phyloP scores from a whole-genome alignment of 2,329 filamentous ascomycete species.

The Trichoderma sp. region DNA sequence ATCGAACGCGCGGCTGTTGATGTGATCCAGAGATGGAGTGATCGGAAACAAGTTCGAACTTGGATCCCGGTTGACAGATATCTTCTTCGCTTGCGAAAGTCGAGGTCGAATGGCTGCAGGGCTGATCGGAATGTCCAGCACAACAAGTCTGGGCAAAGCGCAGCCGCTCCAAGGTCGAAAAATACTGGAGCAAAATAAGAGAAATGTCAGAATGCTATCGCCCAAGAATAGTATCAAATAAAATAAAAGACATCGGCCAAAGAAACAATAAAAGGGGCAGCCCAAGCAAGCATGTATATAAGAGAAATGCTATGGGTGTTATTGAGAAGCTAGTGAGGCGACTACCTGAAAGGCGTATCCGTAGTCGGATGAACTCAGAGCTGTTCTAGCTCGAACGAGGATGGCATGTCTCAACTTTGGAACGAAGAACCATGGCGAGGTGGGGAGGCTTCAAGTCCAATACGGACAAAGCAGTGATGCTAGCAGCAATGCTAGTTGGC shows the following conservation, averaged over 20 bases:
- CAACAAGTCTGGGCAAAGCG: constrained; percentile 58
- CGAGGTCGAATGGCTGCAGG: constrained; percentile 29
- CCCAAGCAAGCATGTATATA: constrained; percentile 7
- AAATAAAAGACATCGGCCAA: background rate
- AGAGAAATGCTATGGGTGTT: background rate
- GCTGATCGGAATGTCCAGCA: constrained; percentile 35
- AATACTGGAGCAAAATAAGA: constrained; percentile 55
- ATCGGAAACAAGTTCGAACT: background rate
- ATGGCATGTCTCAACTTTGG: constrained; percentile 44
- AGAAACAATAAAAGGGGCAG: constrained; percentile 8
- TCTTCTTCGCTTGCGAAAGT: constrained; percentile 21
- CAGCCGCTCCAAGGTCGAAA: constrained; percentile 70
- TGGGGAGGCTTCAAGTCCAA: constrained; percentile 23
- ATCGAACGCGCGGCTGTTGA: constrained; percentile 8
- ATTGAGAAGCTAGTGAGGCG: background rate
- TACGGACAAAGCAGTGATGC: constrained; percentile 4
- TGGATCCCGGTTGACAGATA: background rate
- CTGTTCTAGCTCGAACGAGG: constrained; percentile 30
- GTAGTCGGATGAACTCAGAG: background rate
- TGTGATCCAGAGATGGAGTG: background rate
- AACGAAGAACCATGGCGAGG: constrained; percentile 33
- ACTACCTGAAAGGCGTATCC: constrained; percentile 14
- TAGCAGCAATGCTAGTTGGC: constrained; percentile 3
- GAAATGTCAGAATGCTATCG: background rate
- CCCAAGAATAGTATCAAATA: background rate